phyloP scores from a whole-genome alignment of 1,139 yeast species.

The Nakaseomyces sp. region DNA sequence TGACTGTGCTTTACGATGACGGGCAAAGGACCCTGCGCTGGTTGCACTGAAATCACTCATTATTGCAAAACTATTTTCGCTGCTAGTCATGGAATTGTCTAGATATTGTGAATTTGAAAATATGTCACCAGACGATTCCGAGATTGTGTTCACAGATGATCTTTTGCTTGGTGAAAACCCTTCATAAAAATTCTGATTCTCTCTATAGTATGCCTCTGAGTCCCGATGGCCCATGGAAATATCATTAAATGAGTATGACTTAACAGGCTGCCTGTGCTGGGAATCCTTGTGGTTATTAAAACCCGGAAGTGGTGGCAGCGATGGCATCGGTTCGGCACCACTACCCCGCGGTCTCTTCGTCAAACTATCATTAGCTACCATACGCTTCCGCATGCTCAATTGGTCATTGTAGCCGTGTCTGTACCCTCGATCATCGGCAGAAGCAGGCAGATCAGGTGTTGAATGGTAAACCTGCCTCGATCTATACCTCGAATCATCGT shows the following conservation, averaged over 20 bases:
- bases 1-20: conserved; percentile 53
- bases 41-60: conserved; percentile 73
- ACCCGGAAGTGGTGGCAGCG: conserved; percentile 25
- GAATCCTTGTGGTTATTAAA: neutral
- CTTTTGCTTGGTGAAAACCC: conserved; percentile 15
- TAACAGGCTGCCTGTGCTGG: conserved; percentile 13
- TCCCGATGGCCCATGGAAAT: conserved; percentile 9
- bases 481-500: neutral
- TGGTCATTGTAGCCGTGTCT: neutral
- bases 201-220: conserved; percentile 10
- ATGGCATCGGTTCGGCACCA: conserved; percentile 15
- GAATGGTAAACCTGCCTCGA: conserved; percentile 8
- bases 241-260: conserved; percentile 27
- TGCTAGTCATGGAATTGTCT: conserved; percentile 26
- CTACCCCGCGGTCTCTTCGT: neutral
- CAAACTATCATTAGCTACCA: neutral
- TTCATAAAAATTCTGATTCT: conserved; percentile 16
- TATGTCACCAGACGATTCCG: conserved; percentile 13
- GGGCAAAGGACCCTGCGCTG: conserved; percentile 74
- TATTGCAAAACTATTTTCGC: conserved; percentile 34
- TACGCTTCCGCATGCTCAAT: neutral
- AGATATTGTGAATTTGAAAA: conserved; percentile 27
- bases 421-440: neutral
- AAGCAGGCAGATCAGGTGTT: conserved; percentile 12
- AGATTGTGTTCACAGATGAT: conserved; percentile 11